phyloP scores from a whole-genome alignment of 23 red algal genomes.

The Gracilaria domingensis region DNA sequence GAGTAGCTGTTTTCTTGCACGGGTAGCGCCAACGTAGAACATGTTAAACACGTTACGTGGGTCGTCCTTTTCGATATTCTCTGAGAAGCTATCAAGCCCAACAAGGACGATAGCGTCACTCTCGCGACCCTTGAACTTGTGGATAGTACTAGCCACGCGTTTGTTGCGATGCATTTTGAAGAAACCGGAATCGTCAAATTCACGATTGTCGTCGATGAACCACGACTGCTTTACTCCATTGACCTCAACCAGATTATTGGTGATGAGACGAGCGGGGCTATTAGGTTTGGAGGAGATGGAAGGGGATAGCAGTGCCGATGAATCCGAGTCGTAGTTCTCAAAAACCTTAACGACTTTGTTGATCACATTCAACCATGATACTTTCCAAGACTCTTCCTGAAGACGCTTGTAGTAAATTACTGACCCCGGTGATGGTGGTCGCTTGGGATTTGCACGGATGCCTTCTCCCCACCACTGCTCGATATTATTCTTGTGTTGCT shows the following conservation, averaged over 20 bases:
- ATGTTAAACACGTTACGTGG: slow-evolving; percentile 28
- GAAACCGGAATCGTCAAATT: not conserved
- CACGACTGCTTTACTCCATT: slow-evolving; percentile 9
- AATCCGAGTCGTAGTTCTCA: not conserved
- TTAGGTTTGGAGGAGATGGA: not conserved
- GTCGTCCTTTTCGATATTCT: not conserved
- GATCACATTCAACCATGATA: not conserved
- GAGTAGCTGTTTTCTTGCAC: slow-evolving; percentile 24
- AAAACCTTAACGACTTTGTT: not conserved
- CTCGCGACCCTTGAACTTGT: not conserved
- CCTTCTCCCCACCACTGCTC: slow-evolving; percentile 27
- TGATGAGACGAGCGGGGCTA: slow-evolving; percentile 1
- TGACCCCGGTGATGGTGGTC: not conserved
- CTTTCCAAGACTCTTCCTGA: not conserved
- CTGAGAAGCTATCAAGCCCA: not conserved
- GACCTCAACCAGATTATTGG: not conserved
- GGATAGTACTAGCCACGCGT: not conserved
- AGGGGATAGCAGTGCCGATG: not conserved
- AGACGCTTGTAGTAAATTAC: not conserved
- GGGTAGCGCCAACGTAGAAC: slow-evolving; percentile 32
- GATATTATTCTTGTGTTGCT: not conserved
- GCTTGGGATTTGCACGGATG: not conserved
- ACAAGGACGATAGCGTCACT: slow-evolving; percentile 1
- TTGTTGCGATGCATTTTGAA: not conserved
- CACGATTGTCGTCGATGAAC: slow-evolving; percentile 4